A percentile compares a stretch with the other conserved stretches of the same genome.
phyloP scores from a whole-genome alignment of 352 stramenopile species.

The Globisporangium solare region DNA sequence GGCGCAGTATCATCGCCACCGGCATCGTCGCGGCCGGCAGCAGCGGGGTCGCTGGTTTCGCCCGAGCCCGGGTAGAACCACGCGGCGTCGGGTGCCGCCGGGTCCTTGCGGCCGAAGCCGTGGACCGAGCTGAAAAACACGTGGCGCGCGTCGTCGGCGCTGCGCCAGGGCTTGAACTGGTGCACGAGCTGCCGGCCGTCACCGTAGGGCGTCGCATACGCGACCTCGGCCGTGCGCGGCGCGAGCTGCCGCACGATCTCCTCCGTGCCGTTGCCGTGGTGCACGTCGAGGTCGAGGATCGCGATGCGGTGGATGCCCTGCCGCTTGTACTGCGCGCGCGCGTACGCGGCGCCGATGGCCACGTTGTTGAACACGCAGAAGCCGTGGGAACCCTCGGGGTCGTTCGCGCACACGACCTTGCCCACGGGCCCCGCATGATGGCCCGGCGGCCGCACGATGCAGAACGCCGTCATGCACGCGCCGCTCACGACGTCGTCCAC shows the following conservation, averaged over 20 bases:
- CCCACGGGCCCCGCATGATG: slow-evolving; percentile 95
- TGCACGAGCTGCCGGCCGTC: slow-evolving; percentile 78
- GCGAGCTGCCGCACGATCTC: slow-evolving; percentile 93
- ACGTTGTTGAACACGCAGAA: slow-evolving; percentile 99
- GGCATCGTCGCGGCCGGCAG: no score
- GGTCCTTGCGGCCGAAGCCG: slow-evolving; percentile 73
- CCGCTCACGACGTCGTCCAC: slow-evolving; percentile 86
- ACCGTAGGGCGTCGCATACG: slow-evolving; percentile 89
- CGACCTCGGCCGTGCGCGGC: slow-evolving; percentile 74
- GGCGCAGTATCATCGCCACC: slow-evolving; percentile 18
- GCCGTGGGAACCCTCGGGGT: slow-evolving; percentile 83
- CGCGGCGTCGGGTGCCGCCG: slow-evolving; percentile 43
- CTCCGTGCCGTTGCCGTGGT: slow-evolving; percentile 98
- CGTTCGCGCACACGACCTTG: slow-evolving; percentile 92
- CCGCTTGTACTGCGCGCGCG: slow-evolving; percentile 89
- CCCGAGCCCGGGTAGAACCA: slow-evolving; percentile 85
- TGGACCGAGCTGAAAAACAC: slow-evolving; percentile 95
- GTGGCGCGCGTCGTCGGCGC: slow-evolving; percentile 91
- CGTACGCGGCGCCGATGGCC: slow-evolving; percentile 95
- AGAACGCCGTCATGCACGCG: slow-evolving; percentile 94
- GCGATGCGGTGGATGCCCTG: slow-evolving; percentile 90
- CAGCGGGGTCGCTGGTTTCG: slow-evolving; percentile 28
- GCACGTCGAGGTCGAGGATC: slow-evolving; percentile 98
- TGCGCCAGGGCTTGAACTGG: slow-evolving; percentile 95
- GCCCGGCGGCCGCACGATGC: slow-evolving; percentile 93